A percentile compares a stretch with the other conserved stretches of the same genome.
Evolutionary conservation across 345 rosid species (phyloP).

Genomic region (Abelmoschus esculentus): DNA sequence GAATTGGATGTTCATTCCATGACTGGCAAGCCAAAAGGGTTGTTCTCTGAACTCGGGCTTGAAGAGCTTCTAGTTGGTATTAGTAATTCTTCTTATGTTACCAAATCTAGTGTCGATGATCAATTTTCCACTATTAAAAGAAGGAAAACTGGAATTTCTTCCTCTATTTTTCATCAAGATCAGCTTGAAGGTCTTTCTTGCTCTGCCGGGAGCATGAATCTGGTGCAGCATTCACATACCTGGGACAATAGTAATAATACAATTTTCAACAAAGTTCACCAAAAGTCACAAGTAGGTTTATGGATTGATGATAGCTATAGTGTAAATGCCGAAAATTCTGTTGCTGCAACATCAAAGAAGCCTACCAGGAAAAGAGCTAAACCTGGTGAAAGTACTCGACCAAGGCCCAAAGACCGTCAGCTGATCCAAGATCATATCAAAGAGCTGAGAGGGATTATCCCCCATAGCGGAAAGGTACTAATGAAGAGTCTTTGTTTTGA

Average conservation of each 20-base stretch:
- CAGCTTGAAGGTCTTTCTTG: conserved; percentile 22
- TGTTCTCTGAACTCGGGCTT: conserved; percentile 73
- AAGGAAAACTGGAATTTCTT: conserved; percentile 40
- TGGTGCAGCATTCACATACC: conserved; percentile 17
- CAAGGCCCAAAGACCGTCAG: conserved; percentile 96
- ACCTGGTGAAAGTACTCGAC: conserved; percentile 74
- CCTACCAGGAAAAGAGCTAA: conserved; percentile 59
- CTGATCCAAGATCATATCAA: conserved; percentile 88
- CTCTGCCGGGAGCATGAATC: conserved; percentile 24
- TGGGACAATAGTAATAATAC: conserved; percentile 21
- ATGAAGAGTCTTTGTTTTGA: background rate
- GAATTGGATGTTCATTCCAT: conserved; percentile 24
- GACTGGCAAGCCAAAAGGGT: conserved; percentile 39
- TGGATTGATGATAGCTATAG: conserved; percentile 81
- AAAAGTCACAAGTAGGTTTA: conserved; percentile 43
- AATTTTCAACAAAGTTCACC: conserved; percentile 17
- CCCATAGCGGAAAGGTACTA: conserved; percentile 75
- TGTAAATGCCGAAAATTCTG: conserved; percentile 37
- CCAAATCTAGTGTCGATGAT: conserved; percentile 30
- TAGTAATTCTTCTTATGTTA: conserved; percentile 25
- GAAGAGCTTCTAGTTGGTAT: conserved; percentile 47
- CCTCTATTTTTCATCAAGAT: conserved; percentile 19
- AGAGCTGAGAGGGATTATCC: conserved; percentile 80
- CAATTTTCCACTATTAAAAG: conserved; percentile 37
- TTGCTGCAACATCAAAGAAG: conserved; percentile 30